Percentiles rank a stretch among this genome's conserved stretches.
Conservation (phyloP, 2,329 filamentous ascomycete genomes). For the Neofusicoccum kwambonambiense region DNA sequence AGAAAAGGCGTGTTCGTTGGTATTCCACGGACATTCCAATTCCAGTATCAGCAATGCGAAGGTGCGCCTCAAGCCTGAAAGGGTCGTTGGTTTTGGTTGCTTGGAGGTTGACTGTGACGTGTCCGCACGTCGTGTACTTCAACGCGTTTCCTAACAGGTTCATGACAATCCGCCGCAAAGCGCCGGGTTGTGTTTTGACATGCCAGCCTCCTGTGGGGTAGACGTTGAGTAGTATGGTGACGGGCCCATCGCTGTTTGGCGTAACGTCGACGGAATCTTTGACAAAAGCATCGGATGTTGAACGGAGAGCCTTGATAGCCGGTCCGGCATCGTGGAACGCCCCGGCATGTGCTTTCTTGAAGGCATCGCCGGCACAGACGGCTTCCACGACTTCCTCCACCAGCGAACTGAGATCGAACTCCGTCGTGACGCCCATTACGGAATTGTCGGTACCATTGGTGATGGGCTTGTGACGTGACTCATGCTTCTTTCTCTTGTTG, state of each 20-base stretch:
- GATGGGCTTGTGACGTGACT: neutral
- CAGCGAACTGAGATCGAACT: slow-evolving; percentile 15
- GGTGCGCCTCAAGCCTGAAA: neutral
- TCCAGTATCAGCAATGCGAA: slow-evolving; percentile 20
- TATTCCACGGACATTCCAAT: slow-evolving; percentile 22
- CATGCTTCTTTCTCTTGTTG: slow-evolving; percentile 20
- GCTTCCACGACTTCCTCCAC: slow-evolving; percentile 19
- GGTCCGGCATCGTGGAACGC: slow-evolving; percentile 11
- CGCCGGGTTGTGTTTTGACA: slow-evolving; percentile 42
- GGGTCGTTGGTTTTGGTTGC: slow-evolving; percentile 10
- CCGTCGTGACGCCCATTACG: slow-evolving; percentile 17
- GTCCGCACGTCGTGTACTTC: slow-evolving; percentile 52
- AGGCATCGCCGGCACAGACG: slow-evolving; percentile 18
- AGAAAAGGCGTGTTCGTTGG: slow-evolving; percentile 18
- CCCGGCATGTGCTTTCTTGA: slow-evolving; percentile 18
- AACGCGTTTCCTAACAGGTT: slow-evolving; percentile 63
- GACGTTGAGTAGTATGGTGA: slow-evolving; percentile 17
- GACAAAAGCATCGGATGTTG: slow-evolving; percentile 15
- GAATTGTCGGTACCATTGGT: slow-evolving; percentile 12
- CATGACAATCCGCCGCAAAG: slow-evolving; percentile 56
- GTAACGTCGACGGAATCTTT: slow-evolving; percentile 12
- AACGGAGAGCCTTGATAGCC: slow-evolving; percentile 7
- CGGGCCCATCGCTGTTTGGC: neutral
- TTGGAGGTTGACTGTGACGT: neutral
- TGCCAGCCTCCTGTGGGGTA: slow-evolving; percentile 14